Base-by-base conservation (phyloP, 2,329 filamentous ascomycete species). In the Cladosporium sp. region DNA sequence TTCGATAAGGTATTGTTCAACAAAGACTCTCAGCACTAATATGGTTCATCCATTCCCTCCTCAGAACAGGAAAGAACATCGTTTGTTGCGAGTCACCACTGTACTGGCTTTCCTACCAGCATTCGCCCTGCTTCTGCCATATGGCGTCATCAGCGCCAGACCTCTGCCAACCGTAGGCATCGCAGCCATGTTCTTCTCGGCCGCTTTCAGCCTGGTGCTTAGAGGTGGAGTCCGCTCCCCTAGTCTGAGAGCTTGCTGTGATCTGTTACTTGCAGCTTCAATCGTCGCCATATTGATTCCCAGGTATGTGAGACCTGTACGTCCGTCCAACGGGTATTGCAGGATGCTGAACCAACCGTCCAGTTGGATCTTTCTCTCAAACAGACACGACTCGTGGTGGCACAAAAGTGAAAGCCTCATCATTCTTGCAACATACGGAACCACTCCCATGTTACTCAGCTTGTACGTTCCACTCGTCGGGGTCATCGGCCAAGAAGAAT, bases 101-200 rank as follows among this genome's bases (percentile, higher is more conserved):
- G 35, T 62, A 23, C 29, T 31, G 31, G 58, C 28, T 12, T 62
- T 62, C 21, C 11, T 52, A 6, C 58, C 58, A 33, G 29, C 44
- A n/a, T 52, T 52, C 12, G 44, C 26, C 21, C 12, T 52, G n/a
- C 58, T 62, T 12, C n/a, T 62, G 6, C 46, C 58, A 35, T 52
- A 29, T 29, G 58, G 58, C 29, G 37, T 62, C n/a, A 14, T 50
- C n/a, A 50, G 7, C 5, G 44, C 29, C 5, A 33, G 26, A 18
- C 16, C n/a, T 3, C 29, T 61, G 58, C 58, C 58, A 16, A 33
- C 44, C 11, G 26, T 61, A 3, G 58, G 58, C 40, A 61, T 61
- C 33, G 40, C 44, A n/a, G 28, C 44, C 8, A 61, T 52, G 58
- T 61, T 61, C 44, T 61, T 61, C 44, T 61, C 58, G 28, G 28